A percentile compares a stretch with the other conserved stretches of the same genome.
phyloP scores from a whole-genome alignment of 768 basidiomycete species.

The Trametopsis cervina region DNA sequence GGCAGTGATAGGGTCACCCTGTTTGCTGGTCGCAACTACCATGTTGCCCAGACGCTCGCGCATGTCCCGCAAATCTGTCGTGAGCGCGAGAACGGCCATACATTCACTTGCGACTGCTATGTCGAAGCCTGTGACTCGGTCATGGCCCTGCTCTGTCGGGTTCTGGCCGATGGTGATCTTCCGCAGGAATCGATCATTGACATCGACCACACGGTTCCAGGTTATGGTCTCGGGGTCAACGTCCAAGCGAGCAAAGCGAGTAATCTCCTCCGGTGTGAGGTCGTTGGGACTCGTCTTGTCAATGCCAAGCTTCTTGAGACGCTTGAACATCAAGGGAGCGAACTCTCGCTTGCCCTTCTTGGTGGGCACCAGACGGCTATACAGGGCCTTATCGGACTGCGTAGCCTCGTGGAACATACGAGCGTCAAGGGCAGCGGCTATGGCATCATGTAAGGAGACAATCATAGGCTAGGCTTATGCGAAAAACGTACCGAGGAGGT shows the following conservation, averaged over 20 bases:
- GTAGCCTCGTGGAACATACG: slow-evolving; percentile 98
- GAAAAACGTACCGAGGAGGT: slow-evolving; percentile 67
- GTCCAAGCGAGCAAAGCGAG: slow-evolving; percentile 85
- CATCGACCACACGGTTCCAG: slow-evolving; percentile 96
- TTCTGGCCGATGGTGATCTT: slow-evolving; percentile 91
- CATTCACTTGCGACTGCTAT: slow-evolving; percentile 96
- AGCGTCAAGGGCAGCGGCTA: slow-evolving; percentile 93
- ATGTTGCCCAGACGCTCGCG: slow-evolving; percentile 86
- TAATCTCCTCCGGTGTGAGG: slow-evolving; percentile 88
- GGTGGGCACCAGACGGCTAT: slow-evolving; percentile 82
- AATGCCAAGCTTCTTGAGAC: slow-evolving; percentile 91
- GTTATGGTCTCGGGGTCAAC: slow-evolving; percentile 89
- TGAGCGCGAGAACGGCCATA: slow-evolving; percentile 95
- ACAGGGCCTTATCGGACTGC: slow-evolving; percentile 91
- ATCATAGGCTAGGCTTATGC: too few species aligned
- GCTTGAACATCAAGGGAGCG: slow-evolving; percentile 93
- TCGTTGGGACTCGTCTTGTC: slow-evolving; percentile 89
- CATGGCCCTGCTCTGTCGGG: slow-evolving; percentile 82
- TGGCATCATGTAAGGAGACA: slow-evolving; percentile 2
- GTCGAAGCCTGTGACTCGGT: slow-evolving; percentile 89
- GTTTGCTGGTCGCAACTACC: slow-evolving; percentile 93
- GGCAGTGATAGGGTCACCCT: slow-evolving; percentile 87
- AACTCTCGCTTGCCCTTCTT: slow-evolving; percentile 96
- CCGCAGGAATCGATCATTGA: slow-evolving; percentile 94
- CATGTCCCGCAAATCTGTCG: slow-evolving; percentile 88